These are phyloP conservation scores for Jimgerdemannia flammicorona DNA, from an alignment of 192 early-diverging fungal species.

Conservation along the genomic window DNA sequence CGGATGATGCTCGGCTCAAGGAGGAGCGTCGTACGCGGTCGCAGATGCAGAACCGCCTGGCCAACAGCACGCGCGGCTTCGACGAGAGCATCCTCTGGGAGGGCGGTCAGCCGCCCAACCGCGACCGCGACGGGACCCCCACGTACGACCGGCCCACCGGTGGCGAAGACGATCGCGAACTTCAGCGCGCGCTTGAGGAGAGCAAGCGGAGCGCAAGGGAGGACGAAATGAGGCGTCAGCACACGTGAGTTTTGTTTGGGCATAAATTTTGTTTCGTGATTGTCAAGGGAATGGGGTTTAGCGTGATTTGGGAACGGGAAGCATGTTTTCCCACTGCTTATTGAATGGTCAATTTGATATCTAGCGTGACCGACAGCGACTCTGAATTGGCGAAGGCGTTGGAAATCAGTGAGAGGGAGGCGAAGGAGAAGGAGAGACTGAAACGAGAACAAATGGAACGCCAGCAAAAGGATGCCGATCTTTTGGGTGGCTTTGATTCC, in stretches of 20 bases:
- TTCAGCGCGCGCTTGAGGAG: constrained; percentile 80
- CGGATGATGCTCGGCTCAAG: constrained; percentile 73
- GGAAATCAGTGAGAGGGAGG: constrained; percentile 27
- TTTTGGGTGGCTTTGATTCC: constrained; percentile 11
- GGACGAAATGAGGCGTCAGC: constrained; percentile 23
- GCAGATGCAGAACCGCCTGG: constrained; percentile 63
- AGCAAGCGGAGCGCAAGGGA: constrained; percentile 63
- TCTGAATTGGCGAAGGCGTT: constrained; percentile 27
- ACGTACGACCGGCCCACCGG: constrained; percentile 38
- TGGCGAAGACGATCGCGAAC: constrained; percentile 75
- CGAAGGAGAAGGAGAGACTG: constrained; percentile 21
- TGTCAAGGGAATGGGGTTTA: too few relatives aligned
- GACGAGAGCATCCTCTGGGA: constrained; percentile 28
- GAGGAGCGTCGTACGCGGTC: constrained; percentile 68
- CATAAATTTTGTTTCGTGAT: background rate
- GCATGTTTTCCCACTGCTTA: too few relatives aligned
- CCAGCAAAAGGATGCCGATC: constrained; percentile 15
- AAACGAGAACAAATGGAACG: constrained; percentile 12
- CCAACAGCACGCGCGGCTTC: constrained; percentile 18
- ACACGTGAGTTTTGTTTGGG: constrained; percentile 11
- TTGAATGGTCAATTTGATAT: too few relatives aligned
- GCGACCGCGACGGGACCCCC: constrained; percentile 14
- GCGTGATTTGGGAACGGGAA: too few relatives aligned
- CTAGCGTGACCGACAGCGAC: constrained; percentile 2
- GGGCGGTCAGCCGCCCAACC: background rate